Evolutionary conservation across 129 eudicot genomes (phyloP).

Genomic region (Calendula officinalis): DNA sequence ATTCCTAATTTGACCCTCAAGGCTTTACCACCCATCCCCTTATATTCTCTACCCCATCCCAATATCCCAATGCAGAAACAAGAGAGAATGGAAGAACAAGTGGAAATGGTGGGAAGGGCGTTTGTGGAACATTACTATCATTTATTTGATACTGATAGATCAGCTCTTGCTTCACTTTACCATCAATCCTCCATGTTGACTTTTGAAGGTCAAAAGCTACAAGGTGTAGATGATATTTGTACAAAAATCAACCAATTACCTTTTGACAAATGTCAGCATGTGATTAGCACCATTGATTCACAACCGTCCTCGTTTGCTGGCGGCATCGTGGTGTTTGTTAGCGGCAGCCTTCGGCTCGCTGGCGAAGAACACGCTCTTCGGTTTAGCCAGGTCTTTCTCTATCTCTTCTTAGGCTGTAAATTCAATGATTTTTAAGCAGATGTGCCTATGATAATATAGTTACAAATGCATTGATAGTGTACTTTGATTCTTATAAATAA

Average conservation of each 20-base stretch:
- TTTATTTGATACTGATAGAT: slow-evolving; percentile 61
- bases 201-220: slow-evolving; percentile 70
- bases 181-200: slow-evolving; percentile 70
- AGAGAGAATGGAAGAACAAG: slow-evolving; percentile 60
- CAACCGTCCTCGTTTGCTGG: slow-evolving; percentile 70
- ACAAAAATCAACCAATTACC: slow-evolving; percentile 54
- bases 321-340: slow-evolving; percentile 73
- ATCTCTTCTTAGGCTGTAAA: neutral
- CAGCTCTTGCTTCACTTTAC: slow-evolving; percentile 57
- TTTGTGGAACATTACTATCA: slow-evolving; percentile 87
- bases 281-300: slow-evolving; percentile 70
- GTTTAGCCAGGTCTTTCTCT: slow-evolving; percentile 68
- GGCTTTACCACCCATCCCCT: slow-evolving; percentile 2
- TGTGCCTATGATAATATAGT: too few species aligned
- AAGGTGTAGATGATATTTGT: slow-evolving; percentile 54
- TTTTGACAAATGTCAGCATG: slow-evolving; percentile 70
- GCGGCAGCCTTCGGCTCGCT: slow-evolving; percentile 72
- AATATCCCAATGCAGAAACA: neutral
- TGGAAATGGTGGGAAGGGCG: slow-evolving; percentile 74
- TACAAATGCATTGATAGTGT: too few species aligned
- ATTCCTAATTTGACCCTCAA: slow-evolving; percentile 24
- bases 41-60: slow-evolving; percentile 8
- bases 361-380: slow-evolving; percentile 69
- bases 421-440: neutral
- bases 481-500: too few species aligned